Conservation (phyloP, 169 alveolate genomes). For the Babesia ovis region DNA sequence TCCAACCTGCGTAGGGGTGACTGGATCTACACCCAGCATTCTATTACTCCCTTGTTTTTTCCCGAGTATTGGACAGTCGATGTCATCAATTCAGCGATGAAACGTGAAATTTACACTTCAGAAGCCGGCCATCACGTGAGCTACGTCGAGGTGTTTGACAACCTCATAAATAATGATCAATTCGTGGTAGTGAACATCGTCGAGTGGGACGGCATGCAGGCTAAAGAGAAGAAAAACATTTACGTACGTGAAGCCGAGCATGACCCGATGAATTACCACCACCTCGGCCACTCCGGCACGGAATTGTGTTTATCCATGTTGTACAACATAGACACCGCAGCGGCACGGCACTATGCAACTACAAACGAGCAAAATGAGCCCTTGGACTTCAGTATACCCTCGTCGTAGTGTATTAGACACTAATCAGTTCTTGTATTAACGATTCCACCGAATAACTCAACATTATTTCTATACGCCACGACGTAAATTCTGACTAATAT, state of each 20-base stretch:
- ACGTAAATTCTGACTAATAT: too few relatives aligned
- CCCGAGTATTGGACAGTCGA: not conserved
- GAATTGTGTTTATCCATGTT: not conserved
- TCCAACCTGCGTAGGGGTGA: constrained; percentile 13
- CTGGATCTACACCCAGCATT: constrained; percentile 1
- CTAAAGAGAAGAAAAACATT: not conserved
- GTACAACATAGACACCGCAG: not conserved
- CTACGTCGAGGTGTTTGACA: constrained; percentile 1
- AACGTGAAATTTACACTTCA: not conserved
- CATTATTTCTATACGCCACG: too few relatives aligned
- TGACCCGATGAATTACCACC: not conserved
- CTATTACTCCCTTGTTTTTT: not conserved
- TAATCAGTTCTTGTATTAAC: too few relatives aligned
- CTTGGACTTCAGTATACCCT: too few relatives aligned
- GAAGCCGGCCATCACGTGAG: not conserved
- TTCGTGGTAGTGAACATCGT: not conserved
- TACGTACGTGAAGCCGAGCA: not conserved
- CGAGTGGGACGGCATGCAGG: not conserved
- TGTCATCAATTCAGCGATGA: not conserved
- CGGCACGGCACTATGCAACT: not conserved
- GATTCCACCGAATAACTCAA: too few relatives aligned
- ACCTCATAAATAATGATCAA: not conserved
- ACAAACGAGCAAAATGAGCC: too few relatives aligned
- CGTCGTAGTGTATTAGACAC: too few relatives aligned
- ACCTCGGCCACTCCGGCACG: not conserved